A percentile compares a stretch with the other conserved stretches of the same genome.
These are phyloP conservation scores for Monilinia polystroma DNA, from an alignment of 2,329 filamentous ascomycete genomes.

Conservation along the genomic window DNA sequence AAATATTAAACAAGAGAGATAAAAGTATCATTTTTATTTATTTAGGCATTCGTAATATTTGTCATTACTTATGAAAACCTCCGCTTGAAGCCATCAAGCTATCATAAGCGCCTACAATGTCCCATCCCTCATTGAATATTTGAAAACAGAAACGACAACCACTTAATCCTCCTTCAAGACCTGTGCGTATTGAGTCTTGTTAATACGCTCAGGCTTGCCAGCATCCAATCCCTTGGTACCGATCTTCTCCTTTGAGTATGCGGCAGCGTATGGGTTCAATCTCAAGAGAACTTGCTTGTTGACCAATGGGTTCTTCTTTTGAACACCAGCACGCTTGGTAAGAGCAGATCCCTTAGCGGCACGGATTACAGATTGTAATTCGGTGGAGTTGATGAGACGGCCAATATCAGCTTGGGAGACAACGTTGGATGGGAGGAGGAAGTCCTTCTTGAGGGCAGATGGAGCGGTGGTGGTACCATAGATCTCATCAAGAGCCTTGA, in stretches of 20 bases:
- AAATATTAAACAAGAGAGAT: not conserved
- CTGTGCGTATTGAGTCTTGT: conserved; percentile 41
- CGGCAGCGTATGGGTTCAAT: conserved; percentile 95
- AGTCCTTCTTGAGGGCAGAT: conserved; percentile 97
- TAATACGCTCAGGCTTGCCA: conserved; percentile 55
- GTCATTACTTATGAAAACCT: conserved; percentile 21
- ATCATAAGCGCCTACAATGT: conserved; percentile 25
- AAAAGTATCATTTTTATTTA: conserved; percentile 9
- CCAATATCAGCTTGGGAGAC: conserved; percentile 92
- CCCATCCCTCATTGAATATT: conserved; percentile 24
- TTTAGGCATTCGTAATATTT: conserved; percentile 23
- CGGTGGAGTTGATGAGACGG: conserved; percentile 98
- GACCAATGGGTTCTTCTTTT: conserved; percentile 99
- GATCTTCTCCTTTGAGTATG: conserved; percentile 83
- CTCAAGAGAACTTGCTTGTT: conserved; percentile 99
- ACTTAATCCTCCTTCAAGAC: conserved; percentile 53
- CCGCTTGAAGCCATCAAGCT: conserved; percentile 21
- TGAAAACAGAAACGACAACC: conserved; percentile 29
- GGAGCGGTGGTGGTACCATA: conserved; percentile 91
- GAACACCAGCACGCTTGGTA: conserved; percentile 86
- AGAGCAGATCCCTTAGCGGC: conserved; percentile 85
- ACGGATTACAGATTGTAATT: conserved; percentile 94
- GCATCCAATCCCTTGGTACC: conserved; percentile 66
- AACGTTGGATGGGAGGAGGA: conserved; percentile 89
- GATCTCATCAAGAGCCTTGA: conserved; percentile 93